Base-by-base conservation (phyloP, 2,329 filamentous ascomycete species). In the Fonsecaea nubica region DNA sequence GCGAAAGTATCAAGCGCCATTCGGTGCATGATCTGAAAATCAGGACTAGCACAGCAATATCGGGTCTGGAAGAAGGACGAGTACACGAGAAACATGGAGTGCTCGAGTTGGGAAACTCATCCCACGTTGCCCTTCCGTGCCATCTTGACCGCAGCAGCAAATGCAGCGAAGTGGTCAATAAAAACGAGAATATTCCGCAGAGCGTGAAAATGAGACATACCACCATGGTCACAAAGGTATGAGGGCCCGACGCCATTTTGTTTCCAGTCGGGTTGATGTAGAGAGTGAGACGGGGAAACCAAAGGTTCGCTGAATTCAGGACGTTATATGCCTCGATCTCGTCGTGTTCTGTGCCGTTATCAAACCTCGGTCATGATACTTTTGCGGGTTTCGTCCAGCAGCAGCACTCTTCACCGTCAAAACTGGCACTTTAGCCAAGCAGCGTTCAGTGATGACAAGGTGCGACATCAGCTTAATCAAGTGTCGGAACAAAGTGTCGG, bases 221-320 rank as follows among this genome's bases (percentile, higher is more conserved):
- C 62, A 60, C 60, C 61, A 65, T 56, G 58, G 70, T 72, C 40
- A 65, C 68, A 60, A 71, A 73, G 10, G 71, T 72, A 52, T 72
- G 66, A 5, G 72, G 72, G 12, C 71, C 72, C 15, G 71, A 69
- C 5, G 72, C 72, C 72, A 73, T 73, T 18, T 32, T 59, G 56
- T 18, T 45, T 33, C 10, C 6, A 18, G 7, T n/a, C 30, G 30
- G 18, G n/a, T 21, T 13, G 45, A 10, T 50, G 18, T 13, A 50
- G 13, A 25, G 9, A 25, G 45, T 50, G 10, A 21, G 10, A 21
- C 18, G 3, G 6, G 18, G 45, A 40, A 12, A 40, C 3, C 15
- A 10, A 50, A 50, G 45, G 9, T 30, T 30, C 4, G 30, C 30
- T 30, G 30, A 30, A 30, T 32, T 7, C 10, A 50, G 30, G 45